Evolutionary conservation across 306 rosid species (phyloP), one percentile per base, ranked within the genome.

Genomic region (Luffa aegyptiaca): DNA sequence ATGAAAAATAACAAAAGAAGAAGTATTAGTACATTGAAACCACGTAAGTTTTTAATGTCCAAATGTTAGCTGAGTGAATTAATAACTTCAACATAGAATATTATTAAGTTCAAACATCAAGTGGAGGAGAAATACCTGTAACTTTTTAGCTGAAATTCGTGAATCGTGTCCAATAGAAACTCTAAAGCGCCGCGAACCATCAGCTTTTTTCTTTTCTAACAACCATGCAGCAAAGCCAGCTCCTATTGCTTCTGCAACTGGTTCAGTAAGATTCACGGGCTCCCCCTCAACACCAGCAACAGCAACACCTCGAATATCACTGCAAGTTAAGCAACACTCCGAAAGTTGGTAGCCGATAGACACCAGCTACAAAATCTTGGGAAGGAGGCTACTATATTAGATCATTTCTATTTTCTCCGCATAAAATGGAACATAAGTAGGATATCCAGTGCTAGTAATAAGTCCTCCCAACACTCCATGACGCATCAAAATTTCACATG

Each of bases 261-360:
- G 89, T 83, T 92, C 98, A 37, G 98, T 86, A 84, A 92, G 87
- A 84, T 84, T 92, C 82, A 95, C 80, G 21, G 92, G 86, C 83
- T 95, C 98, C 68, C 97, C 97, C 82, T 91, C 96, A 75, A 92
- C 90, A 74, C 98, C 97, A 80, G 91, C 87, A 82, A 92, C 82
- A 85, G 98, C 93, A 85, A 95, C 97, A 63, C 97, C 98, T 17
- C 97, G 96, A 75, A 95, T 95, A 83, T 95, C 98, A 86, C 97
- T 92, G 86, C 82, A 78, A 77, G 80, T 46, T 72, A 69, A 73
- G 75, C 81, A 85, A 79, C 72, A 86, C 7, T 10, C 55, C 72
- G 45, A 81, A 68, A 72, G 74, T 75, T 65, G 26, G 33, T 79
- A 62, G 36, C 42, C n/a, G n/a, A 18, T 8, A 26, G 10, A 61